These are phyloP conservation scores for Umbilicaria muhlenbergii DNA, from an alignment of 495 filamentous ascomycete species.

Conservation along the genomic window DNA sequence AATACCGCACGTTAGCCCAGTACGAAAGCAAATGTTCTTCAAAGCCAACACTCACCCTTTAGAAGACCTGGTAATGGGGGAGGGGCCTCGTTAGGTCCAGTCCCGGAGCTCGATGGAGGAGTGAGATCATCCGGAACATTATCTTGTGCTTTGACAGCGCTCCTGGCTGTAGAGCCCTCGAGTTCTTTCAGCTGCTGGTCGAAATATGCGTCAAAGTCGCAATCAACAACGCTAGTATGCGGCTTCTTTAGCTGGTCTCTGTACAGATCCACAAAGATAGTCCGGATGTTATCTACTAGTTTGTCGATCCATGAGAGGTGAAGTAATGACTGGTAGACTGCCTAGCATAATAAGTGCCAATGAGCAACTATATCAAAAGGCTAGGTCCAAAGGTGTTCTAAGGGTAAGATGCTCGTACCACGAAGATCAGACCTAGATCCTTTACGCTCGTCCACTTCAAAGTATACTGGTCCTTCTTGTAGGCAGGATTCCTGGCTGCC, in stretches of 20 bases:
- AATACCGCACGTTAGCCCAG: constrained; percentile 27
- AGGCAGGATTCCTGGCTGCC: constrained; percentile 47
- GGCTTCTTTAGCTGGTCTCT: constrained; percentile 71
- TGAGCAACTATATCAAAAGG: neutral
- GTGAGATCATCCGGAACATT: constrained; percentile 13
- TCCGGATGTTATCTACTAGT: constrained; percentile 83
- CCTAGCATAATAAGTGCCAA: constrained; percentile 33
- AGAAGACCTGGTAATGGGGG: constrained; percentile 39
- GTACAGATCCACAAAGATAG: constrained; percentile 78
- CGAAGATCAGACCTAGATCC: constrained; percentile 87
- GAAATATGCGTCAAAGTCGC: constrained; percentile 81
- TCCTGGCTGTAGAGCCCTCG: constrained; percentile 38
- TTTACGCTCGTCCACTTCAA: constrained; percentile 86
- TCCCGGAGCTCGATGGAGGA: constrained; percentile 21
- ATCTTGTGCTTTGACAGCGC: constrained; percentile 19
- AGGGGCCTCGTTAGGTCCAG: constrained; percentile 27
- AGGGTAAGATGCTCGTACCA: constrained; percentile 41
- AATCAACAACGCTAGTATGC: constrained; percentile 58
- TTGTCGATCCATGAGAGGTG: constrained; percentile 96
- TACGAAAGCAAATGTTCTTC: constrained; percentile 13
- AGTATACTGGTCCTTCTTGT: constrained; percentile 87
- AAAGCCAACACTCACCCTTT: constrained; percentile 22
- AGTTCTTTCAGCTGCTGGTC: constrained; percentile 81
- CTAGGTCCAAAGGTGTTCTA: neutral
- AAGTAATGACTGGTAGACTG: constrained; percentile 88